Evolutionary conservation across 805 yeast genomes (phyloP), one percentile per base, ranked within the genome.

Genomic region (Kluyveromyces nonfermentans): DNA sequence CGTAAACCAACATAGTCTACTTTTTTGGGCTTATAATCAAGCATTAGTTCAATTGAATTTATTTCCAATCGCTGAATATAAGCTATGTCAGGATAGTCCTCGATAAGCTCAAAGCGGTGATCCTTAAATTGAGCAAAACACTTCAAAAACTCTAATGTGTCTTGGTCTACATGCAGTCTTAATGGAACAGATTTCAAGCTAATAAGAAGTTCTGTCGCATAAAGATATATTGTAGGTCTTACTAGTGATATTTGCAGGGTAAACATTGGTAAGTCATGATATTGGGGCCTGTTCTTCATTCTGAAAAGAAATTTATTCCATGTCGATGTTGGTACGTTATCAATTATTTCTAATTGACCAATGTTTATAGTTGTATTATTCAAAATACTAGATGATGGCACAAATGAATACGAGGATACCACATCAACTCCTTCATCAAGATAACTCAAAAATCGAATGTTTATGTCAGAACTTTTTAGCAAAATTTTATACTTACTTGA

Each of bases 1-100:
- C 85, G 70, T 25, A 89, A 72, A 0, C 95, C 96, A 2, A 79
- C 76, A 56, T 84, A 85, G 60, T 90, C 95, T 22, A 90, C 72
- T 51, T 79, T 84, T 59, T 88, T 88, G 0, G 98, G 97, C 58
- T 87, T 88, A 60, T 93, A 93, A 62, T 93, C 97, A 34, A 93
- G 67, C 48, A 79, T 79, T 17, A 93, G 59, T 38, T 70, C 72
- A 2, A 85, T 64, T 0, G 80, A 67, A 45, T 74, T 73, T 4
- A 88, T 71, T 35, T 75, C 74, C 31, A 87, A 72, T 55, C 78
- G 78, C 52, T 85, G 87, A 37, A 88, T 70, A 55, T 76, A 89
- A 1, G 77, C 55, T 5, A 76, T 72, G 46, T 83, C 93, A 37
- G 82, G 87, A 46, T 67, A 72, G 10, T 68, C 72, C 19, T 72